Percentiles rank a stretch among this genome's conserved stretches.
These are phyloP conservation scores for Chlamydomonas sphaeroides DNA, from an alignment of 139 green algal genomes.

Conservation along the genomic window DNA sequence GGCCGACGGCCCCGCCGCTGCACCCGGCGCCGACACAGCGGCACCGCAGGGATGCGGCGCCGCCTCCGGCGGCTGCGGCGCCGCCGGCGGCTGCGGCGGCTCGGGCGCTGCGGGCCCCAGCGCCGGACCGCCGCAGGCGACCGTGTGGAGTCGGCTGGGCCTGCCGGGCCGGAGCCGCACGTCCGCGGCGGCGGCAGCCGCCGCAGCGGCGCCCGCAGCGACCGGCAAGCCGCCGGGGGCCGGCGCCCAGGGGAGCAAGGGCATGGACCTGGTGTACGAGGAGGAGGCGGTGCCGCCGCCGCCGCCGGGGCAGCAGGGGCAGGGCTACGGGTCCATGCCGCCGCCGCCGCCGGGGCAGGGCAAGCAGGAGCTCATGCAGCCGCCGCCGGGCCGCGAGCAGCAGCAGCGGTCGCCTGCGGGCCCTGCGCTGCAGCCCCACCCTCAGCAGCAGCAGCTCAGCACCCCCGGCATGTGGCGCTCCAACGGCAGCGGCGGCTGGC, in stretches of 20 bases:
- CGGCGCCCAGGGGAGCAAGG: neutral
- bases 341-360: no score
- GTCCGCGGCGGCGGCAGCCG: neutral
- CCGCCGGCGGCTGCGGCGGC: constrained; percentile 2
- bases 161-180: no score
- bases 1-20: neutral
- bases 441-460: no score
- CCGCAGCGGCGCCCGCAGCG: neutral
- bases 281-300: constrained; percentile 1
- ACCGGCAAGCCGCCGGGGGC: no score
- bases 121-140: neutral
- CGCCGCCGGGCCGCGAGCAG: neutral
- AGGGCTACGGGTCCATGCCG: no score
- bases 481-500: no score
- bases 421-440: neutral
- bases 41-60: no score
- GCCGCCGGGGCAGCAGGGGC: neutral
- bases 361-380: no score
- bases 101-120: neutral
- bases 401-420: neutral
- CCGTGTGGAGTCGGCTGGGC: no score
- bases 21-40: no score
- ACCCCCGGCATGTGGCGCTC: no score
- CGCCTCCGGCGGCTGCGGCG: neutral
- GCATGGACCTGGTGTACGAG: constrained; percentile 38